phyloP scores from a whole-genome alignment of 2,329 filamentous ascomycete species.

The Aspergillus fumigatus region DNA sequence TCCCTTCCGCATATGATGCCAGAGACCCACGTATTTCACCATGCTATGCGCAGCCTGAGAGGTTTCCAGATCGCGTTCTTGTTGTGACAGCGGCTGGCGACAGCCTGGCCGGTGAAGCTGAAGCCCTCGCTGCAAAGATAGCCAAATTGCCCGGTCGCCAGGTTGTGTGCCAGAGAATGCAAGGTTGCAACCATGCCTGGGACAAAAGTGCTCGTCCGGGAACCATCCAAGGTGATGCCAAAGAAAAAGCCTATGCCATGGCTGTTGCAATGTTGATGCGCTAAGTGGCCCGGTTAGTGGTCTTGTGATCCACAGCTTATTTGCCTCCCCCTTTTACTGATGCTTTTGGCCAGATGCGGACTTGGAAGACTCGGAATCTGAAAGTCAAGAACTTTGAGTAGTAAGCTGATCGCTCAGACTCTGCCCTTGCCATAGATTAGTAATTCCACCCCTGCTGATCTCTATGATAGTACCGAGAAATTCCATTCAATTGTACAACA shows the following conservation, averaged over 20 bases:
- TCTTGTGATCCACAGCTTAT: background rate
- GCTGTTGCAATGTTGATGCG: conserved; percentile 27
- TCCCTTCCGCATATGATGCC: conserved; percentile 20
- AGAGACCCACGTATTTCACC: conserved; percentile 32
- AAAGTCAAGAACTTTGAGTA: background rate
- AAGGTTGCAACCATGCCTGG: conserved; percentile 36
- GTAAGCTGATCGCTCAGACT: background rate
- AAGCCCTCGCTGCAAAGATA: conserved; percentile 25
- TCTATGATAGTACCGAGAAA: background rate
- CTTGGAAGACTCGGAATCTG: background rate
- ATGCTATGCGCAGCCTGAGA: conserved; percentile 19
- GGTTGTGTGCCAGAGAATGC: conserved; percentile 30
- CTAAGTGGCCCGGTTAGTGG: background rate
- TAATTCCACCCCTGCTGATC: background rate
- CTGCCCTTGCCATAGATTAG: background rate
- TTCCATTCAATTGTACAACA: background rate
- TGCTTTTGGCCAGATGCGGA: conserved; percentile 2
- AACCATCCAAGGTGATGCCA: conserved; percentile 24
- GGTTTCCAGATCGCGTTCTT: conserved; percentile 26
- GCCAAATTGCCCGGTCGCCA: conserved; percentile 14
- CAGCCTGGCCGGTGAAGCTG: conserved; percentile 26
- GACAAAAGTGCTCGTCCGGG: conserved; percentile 31
- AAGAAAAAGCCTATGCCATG: conserved; percentile 32
- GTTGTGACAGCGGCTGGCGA: conserved; percentile 30
- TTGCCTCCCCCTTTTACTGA: background rate